These are phyloP conservation scores for Dendrobium catenatum DNA, from an alignment of 106 monocot species.

Conservation along the genomic window DNA sequence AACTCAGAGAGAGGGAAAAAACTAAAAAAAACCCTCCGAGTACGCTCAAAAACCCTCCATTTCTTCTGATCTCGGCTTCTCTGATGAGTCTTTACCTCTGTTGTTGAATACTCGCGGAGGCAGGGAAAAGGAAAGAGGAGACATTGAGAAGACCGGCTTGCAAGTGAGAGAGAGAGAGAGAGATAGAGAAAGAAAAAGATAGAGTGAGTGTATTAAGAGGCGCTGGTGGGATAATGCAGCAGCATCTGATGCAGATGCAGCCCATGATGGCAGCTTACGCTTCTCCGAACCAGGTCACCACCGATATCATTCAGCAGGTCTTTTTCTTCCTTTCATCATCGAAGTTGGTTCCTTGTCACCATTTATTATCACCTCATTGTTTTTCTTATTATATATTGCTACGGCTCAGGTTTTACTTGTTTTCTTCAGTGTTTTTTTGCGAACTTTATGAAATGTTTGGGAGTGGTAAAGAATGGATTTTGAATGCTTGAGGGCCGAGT, in stretches of 20 bases:
- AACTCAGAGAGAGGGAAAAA: neutral
- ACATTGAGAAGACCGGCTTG: neutral
- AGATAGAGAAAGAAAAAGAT: conserved; percentile 8
- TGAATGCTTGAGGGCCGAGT: neutral
- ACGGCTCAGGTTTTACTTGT: neutral
- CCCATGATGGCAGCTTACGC: conserved; percentile 66
- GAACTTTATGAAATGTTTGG: neutral
- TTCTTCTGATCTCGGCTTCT: neutral
- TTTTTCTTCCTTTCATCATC: neutral
- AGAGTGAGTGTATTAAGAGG: neutral
- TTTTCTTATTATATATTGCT: neutral
- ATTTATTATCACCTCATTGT: neutral
- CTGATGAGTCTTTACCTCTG: neutral
- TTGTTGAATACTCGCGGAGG: neutral
- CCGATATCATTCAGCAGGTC: conserved; percentile 74
- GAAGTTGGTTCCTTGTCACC: neutral
- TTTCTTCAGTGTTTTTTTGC: neutral
- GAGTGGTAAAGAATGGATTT: neutral
- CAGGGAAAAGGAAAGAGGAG: neutral
- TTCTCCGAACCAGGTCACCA: conserved; percentile 53
- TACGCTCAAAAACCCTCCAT: conserved; percentile 1
- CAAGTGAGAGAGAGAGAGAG: conserved; percentile 9
- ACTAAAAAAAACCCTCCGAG: conserved; percentile 3
- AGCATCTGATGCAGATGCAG: conserved; percentile 80
- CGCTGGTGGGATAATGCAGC: conserved; percentile 33